Evolutionary conservation across 163 green algal species (phyloP), one percentile per base, ranked within the genome.

Genomic region (Coccomyxa subellipsoidea): DNA sequence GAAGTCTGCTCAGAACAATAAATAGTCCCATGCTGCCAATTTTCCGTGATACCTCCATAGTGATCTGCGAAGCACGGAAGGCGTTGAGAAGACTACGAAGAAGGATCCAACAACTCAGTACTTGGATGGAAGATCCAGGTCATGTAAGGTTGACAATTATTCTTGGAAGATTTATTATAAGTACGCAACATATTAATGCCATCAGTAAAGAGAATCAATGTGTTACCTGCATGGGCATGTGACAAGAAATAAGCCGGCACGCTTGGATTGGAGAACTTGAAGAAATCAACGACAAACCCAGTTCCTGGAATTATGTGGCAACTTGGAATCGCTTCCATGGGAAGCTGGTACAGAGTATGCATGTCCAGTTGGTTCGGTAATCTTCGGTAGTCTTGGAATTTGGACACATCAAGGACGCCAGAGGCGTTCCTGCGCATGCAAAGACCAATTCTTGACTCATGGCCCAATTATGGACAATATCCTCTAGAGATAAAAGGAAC

Each of bases 1-100:
- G 85, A 91, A 31, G 94, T 98, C 38, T 95, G 54, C 8, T 85
- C 72, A 69, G 84, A 94, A 90, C 96, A 99, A 86, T 97, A 97
- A 53, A 99, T 96, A 25, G 87, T 89, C 0, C 94, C 94, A 4
- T 79, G 37, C 3, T 72, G 77, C 94, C 96, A 99, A 54, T 81
- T 84, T 0, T 95, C 90, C 0, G 54, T 91, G 21, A 99, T 79
- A 5, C 96, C 94, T 1, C 83, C 89, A 76, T 96, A 97, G 82
- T 98, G 94, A 81, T 98, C 94, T 95, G 90, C n/a, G 69, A 29
- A n/a, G 75, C 54, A 85, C 27, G 31, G 23, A 8, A 69, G n/a
- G 66, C n/a, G n/a, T n/a, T n/a, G n/a, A n/a, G n/a, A n/a, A n/a
- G n/a, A n/a, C n/a, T n/a, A n/a, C n/a, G n/a, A n/a, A n/a, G n/a